Evolutionary conservation across 148 eudicot species (phyloP), one percentile per base, ranked within the genome.

Genomic region (Chenopodium suecicum): DNA sequence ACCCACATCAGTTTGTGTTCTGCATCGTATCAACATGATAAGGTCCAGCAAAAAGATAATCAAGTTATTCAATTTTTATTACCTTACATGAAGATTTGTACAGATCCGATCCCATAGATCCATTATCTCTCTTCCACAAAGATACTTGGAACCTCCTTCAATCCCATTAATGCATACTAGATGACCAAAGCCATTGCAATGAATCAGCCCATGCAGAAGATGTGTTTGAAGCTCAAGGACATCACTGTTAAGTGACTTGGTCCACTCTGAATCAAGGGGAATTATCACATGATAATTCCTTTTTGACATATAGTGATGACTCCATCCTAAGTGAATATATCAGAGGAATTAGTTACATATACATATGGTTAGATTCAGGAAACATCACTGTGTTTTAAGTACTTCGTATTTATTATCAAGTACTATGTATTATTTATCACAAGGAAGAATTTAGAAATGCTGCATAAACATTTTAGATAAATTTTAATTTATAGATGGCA

Each of bases 61-160:
- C 23, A 1, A 74, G 22, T 23, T 56, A 56, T 31, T 71, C 29
- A 23, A 64, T 23, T 20, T 23, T 70, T 12, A 20, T 47, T 88
- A 93, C 98, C 98, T 78, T 63, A 90, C 80, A 4, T 78, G 93
- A 81, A 95, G 98, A 78, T 82, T 78, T 16, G 91, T 84, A 86
- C 99, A 95, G 41, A 95, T 90, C 2, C 98, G 90, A 81, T 93
- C 99, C 98, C 98, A 95, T 9, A 95, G 85, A 82, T 91, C 91
- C 99, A 95, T 95, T 72, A 93, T 80, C 66, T 93, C 94, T 86
- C 87, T 75, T 23, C 98, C 99, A 29, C 83, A 75, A 12, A 95
- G 83, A 80, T 80, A 81, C 44, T 86, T 91, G 0, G 97, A 95
- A 52, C 97, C 98, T 0, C 93, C 98, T 85, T 92, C 98, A 5